Base-by-base conservation (phyloP, 208 protist genomes). In the Leishmania tarentolae region DNA sequence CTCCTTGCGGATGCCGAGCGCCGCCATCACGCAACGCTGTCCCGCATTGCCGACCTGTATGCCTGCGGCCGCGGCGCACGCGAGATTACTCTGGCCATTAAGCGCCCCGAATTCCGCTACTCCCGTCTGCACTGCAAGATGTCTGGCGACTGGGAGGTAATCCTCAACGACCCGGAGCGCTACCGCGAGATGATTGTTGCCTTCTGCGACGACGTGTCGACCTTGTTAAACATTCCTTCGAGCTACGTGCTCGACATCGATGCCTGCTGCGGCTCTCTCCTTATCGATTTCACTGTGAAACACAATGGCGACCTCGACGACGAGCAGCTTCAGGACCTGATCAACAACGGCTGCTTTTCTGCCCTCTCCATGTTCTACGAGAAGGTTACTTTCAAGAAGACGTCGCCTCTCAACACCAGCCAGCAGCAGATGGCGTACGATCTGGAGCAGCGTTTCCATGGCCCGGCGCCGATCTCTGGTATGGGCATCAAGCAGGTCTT, bases 281-380 rank as follows among this genome's bases (percentile, higher is more conserved):
- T 90, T 7, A 87, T 93, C 15, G 84, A 93, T 74, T 93, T 96
- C 74, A 94, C 85, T 1, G 89, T 94, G 66, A 87, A 90, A 78
- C 91, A 96, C 90, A 91, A 72, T 82, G 88, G 88, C 56, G 86
- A 92, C 57, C 65, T 88, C 42, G 85, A 87, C 42, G 88, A 88
- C 80, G 87, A 93, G 24, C 78, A 91, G 83, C 84, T 96, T 56
- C 90, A 94, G 83, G 83, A 87, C 52, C 71, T 94, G 44, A 82
- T 90, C 56, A 89, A 96, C 81, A 86, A 89, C n/a, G 86, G 79
- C 44, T 69, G 84, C 71, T 94, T 91, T 85, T 74, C 85, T n/a
- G 82, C 82, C 31, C 82, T 96, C 52, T 85, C 68, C 53, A 83
- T 78, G 52, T 92, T 92, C 84, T 96, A 94, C 84, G 89, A 94